Conservation (phyloP, 2,329 filamentous ascomycete species). For the Colletotrichum sansevieriae region DNA sequence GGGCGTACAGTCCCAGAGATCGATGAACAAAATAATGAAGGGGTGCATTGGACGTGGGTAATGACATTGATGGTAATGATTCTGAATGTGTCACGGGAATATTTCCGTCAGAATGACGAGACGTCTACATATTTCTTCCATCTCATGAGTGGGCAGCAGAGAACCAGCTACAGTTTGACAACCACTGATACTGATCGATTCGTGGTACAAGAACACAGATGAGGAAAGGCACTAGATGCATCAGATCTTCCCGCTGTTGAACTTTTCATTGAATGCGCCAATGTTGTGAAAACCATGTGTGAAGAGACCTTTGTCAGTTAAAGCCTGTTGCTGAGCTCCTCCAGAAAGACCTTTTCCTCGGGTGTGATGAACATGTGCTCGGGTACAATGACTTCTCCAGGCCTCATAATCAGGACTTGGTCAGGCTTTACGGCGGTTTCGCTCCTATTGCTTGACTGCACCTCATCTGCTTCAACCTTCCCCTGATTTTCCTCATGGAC, state of each 20-base stretch:
- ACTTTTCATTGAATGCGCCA: not conserved
- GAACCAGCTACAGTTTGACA: not conserved
- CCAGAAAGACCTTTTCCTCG: constrained; percentile 53
- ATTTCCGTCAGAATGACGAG: not conserved
- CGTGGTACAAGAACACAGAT: constrained; percentile 12
- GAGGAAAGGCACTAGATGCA: not conserved
- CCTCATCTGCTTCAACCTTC: not conserved
- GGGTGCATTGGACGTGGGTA: constrained; percentile 22
- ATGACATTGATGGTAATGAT: constrained; percentile 30
- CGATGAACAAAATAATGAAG: constrained; percentile 28
- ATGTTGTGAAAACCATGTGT: not conserved
- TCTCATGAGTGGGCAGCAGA: not conserved
- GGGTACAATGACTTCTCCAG: constrained; percentile 52
- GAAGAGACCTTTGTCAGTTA: constrained; percentile 28
- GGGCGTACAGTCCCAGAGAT: not conserved
- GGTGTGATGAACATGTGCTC: constrained; percentile 53
- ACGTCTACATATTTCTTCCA: not conserved
- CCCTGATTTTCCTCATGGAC: constrained; percentile 20
- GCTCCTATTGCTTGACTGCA: constrained; percentile 19
- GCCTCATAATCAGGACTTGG: constrained; percentile 52
- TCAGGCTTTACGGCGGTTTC: constrained; percentile 34
- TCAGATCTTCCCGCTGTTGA: not conserved
- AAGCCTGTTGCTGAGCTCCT: constrained; percentile 52
- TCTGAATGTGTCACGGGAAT: constrained; percentile 5
- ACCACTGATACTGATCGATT: not conserved